These are phyloP conservation scores for Pythium plurisporium DNA, from an alignment of 352 stramenopile genomes.

Conservation along the genomic window DNA sequence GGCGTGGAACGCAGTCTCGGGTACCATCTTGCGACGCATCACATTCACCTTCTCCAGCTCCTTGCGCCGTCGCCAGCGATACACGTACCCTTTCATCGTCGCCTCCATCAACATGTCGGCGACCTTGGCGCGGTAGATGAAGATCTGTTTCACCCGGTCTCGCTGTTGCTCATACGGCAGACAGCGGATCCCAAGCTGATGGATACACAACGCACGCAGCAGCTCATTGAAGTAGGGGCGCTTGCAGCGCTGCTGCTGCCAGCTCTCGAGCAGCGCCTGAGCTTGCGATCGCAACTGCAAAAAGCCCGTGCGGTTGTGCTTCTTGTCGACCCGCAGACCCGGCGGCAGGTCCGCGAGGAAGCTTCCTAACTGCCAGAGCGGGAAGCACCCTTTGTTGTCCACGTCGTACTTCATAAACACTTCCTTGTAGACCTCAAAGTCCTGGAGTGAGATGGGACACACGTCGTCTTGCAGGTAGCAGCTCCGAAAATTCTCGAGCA, in stretches of 20 bases:
- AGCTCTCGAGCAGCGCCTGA: conserved; percentile 43
- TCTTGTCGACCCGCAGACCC: conserved; percentile 40
- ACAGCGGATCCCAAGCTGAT: conserved; percentile 74
- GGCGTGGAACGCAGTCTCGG: conserved; percentile 10
- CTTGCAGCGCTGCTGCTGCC: conserved; percentile 26
- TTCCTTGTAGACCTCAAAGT: conserved; percentile 71
- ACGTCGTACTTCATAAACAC: conserved; percentile 66
- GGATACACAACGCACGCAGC: conserved; percentile 68
- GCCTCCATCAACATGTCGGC: conserved; percentile 74
- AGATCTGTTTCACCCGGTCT: conserved; percentile 82
- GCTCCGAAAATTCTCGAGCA: conserved; percentile 78
- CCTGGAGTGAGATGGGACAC: conserved; percentile 64
- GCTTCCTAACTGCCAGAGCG: conserved; percentile 56
- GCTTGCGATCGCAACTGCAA: conserved; percentile 65
- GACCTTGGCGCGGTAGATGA: conserved; percentile 74
- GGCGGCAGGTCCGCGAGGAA: conserved; percentile 58
- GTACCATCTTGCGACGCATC: conserved; percentile 20
- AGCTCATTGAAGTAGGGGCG: conserved; percentile 77
- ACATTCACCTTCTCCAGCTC: conserved; percentile 8
- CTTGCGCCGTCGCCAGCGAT: conserved; percentile 44
- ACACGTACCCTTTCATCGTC: conserved; percentile 56
- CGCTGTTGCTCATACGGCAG: conserved; percentile 77
- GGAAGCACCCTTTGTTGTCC: conserved; percentile 46
- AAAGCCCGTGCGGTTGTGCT: conserved; percentile 46
- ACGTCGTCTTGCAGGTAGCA: conserved; percentile 78